Conservation (phyloP, 2,329 filamentous ascomycete genomes). For the Ceratocystis destructans region DNA sequence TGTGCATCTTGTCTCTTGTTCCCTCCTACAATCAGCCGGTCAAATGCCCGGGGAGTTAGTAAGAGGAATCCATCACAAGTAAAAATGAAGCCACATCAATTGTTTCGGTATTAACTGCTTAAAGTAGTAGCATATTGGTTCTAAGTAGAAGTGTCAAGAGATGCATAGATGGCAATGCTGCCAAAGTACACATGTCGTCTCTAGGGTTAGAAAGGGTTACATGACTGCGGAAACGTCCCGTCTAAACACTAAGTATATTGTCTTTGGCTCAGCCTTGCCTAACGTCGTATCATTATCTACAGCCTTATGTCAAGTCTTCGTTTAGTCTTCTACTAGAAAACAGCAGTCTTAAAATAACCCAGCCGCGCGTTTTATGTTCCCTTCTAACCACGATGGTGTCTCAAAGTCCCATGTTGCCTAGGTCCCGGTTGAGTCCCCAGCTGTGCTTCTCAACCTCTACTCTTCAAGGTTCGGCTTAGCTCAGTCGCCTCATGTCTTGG, state of each 20-base stretch:
- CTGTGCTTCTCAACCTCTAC: constrained; percentile 63
- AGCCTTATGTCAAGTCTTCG: not conserved
- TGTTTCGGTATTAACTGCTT: no score
- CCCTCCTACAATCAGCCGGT: not conserved
- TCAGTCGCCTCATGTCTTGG: not conserved
- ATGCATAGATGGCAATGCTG: not conserved
- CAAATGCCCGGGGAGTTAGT: no score
- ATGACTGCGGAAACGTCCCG: not conserved
- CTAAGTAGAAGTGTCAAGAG: no score
- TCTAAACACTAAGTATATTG: not conserved
- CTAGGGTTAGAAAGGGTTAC: not conserved
- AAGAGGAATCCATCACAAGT: no score
- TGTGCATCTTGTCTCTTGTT: not conserved
- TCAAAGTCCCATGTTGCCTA: constrained; percentile 3
- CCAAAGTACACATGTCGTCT: not conserved
- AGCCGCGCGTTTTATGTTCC: not conserved
- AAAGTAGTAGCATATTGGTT: no score
- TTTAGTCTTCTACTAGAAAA: not conserved
- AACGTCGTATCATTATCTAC: not conserved
- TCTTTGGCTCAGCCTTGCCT: not conserved
- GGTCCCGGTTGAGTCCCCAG: constrained; percentile 45
- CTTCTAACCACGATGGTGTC: constrained; percentile 5
- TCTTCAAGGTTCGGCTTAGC: constrained; percentile 44
- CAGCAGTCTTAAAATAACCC: not conserved
- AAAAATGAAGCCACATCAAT: no score